Percentiles rank a stretch among this genome's conserved stretches.
Conservation (phyloP, 257 asterid species). For the Scutellaria barbata region DNA sequence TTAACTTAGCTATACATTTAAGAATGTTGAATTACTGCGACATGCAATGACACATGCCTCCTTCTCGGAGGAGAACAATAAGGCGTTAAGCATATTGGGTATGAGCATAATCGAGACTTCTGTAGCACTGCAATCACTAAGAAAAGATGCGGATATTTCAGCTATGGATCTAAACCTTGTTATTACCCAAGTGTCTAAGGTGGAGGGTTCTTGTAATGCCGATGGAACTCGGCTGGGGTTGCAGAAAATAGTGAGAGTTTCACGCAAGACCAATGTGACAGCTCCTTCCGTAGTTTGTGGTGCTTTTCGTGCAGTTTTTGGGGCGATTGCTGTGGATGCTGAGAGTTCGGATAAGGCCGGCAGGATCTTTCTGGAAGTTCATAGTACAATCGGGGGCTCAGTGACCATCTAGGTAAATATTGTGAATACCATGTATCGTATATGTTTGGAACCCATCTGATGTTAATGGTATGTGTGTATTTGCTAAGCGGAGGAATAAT, state of each 20-base stretch:
- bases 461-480: constrained; percentile 9
- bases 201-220: constrained; percentile 57
- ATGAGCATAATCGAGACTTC: constrained; percentile 54
- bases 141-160: constrained; percentile 51
- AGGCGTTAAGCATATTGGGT: constrained; percentile 68
- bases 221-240: constrained; percentile 62
- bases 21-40: constrained; percentile 54
- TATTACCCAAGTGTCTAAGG: constrained; percentile 51
- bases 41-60: constrained; percentile 85
- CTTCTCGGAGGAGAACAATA: constrained; percentile 82
- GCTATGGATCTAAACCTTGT: constrained; percentile 58
- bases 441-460: constrained; percentile 9
- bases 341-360: constrained; percentile 60
- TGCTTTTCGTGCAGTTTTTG: constrained; percentile 74
- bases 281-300: constrained; percentile 81
- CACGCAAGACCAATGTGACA: constrained; percentile 58
- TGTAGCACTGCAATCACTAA: constrained; percentile 45
- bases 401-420: constrained; percentile 47
- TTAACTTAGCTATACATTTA: constrained; percentile 58
- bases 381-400: constrained; percentile 34
- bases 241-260: constrained; percentile 71
- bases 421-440: constrained; percentile 19
- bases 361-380: constrained; percentile 44
- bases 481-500: not conserved
- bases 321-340: constrained; percentile 72